Conservation (phyloP, 768 basidiomycete genomes). For the Trametes elegans region DNA sequence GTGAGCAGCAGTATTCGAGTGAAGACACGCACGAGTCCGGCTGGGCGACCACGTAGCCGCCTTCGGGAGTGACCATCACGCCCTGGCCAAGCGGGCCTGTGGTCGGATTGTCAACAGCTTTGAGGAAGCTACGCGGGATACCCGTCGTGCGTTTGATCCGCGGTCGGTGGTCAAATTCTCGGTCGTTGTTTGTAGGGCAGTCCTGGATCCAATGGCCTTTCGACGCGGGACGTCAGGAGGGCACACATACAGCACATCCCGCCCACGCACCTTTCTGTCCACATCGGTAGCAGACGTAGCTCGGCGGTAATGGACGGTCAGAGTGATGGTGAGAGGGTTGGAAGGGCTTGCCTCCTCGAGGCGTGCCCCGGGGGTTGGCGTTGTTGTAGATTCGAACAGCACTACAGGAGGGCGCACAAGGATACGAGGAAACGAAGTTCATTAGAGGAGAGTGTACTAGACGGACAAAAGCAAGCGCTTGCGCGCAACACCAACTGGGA, state of each 20-base stretch:
- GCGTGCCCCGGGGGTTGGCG: constrained; percentile 61
- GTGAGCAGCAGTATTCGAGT: no score
- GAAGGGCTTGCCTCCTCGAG: constrained; percentile 54
- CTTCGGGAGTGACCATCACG: constrained; percentile 98
- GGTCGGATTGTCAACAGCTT: constrained; percentile 88
- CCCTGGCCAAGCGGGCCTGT: constrained; percentile 72
- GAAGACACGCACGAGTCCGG: constrained; percentile 79
- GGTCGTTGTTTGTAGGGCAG: constrained; percentile 96
- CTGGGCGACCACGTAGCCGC: constrained; percentile 95
- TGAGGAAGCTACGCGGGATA: constrained; percentile 96
- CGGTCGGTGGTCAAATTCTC: constrained; percentile 90
- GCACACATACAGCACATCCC: neutral
- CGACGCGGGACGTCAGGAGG: constrained; percentile 8
- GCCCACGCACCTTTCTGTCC: constrained; percentile 83
- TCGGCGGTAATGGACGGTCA: constrained; percentile 83
- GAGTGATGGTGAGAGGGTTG: constrained; percentile 52
- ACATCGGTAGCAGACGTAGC: constrained; percentile 98
- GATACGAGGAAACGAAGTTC: constrained; percentile 46
- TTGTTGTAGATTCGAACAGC: constrained; percentile 66
- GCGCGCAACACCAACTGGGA: constrained; percentile 87
- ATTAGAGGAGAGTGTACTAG: constrained; percentile 77
- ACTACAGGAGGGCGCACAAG: constrained; percentile 40
- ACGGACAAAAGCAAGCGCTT: constrained; percentile 50
- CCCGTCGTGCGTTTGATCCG: constrained; percentile 98
- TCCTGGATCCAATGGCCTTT: constrained; percentile 99